phyloP scores from a whole-genome alignment of 2,329 filamentous ascomycete genomes.

The Colletotrichum simmondsii region DNA sequence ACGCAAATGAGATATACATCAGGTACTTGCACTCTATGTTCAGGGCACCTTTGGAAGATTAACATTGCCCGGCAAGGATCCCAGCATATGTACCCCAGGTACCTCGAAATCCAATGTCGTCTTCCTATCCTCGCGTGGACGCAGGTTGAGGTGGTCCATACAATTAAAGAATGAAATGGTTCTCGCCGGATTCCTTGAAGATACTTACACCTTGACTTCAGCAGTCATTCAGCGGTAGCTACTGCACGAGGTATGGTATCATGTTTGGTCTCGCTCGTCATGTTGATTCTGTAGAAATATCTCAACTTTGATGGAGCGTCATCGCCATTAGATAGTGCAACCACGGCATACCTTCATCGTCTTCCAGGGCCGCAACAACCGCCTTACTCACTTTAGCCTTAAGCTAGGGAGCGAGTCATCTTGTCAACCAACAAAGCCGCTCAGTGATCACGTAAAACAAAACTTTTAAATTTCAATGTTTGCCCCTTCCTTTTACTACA shows the following conservation, averaged over 20 bases:
- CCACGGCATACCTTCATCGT: not conserved
- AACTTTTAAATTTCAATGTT: conserved; percentile 27
- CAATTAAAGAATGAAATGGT: not conserved
- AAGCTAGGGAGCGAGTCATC: not conserved
- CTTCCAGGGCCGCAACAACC: not conserved
- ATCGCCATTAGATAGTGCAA: not conserved
- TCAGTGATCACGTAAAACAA: not conserved
- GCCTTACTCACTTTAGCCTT: no score
- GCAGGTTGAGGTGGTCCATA: not conserved
- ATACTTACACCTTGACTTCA: not conserved
- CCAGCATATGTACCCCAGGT: not conserved
- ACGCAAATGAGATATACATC: not conserved
- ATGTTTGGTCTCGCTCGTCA: not conserved
- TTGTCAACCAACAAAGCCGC: not conserved
- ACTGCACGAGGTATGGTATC: not conserved
- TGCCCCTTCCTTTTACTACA: conserved; percentile 24
- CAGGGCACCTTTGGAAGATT: no score
- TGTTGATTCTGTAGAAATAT: not conserved
- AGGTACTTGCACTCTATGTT: not conserved
- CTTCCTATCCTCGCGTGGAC: not conserved
- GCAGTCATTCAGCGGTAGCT: not conserved
- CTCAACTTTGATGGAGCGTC: no score
- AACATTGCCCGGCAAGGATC: no score
- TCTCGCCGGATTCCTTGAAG: not conserved
- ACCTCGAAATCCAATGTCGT: not conserved